phyloP scores from a whole-genome alignment of 2,329 filamentous ascomycete species.

The Sarocladium oryzae region DNA sequence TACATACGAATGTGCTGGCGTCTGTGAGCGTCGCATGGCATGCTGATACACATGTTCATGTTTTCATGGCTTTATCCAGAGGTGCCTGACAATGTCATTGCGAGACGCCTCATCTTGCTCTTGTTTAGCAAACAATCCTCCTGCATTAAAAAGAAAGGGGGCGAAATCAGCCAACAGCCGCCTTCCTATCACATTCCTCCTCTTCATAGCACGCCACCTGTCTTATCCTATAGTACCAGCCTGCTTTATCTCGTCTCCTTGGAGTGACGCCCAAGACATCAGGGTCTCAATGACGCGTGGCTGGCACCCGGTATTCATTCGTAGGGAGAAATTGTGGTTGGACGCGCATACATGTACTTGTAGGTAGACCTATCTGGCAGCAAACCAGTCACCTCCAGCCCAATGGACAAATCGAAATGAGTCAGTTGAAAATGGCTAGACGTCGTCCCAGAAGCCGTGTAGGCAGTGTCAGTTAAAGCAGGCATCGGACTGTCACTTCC shows the following conservation, averaged over 20 bases:
- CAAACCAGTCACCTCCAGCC: no score
- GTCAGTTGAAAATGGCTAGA: no score
- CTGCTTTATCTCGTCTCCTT: not conserved
- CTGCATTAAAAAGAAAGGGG: no score
- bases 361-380: no score
- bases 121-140: no score
- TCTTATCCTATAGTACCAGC: not conserved
- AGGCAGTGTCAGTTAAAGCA: no score
- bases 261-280: not conserved
- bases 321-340: not conserved
- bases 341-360: not conserved
- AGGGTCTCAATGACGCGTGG: not conserved
- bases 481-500: not conserved
- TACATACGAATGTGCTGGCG: not conserved
- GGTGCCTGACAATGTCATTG: no score
- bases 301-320: not conserved
- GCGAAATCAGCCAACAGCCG: not conserved
- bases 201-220: not conserved
- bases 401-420: no score
- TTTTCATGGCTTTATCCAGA: no score
- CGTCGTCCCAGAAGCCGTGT: no score
- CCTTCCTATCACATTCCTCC: not conserved
- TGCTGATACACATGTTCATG: not conserved
- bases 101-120: not conserved
- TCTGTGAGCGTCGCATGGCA: not conserved